Conservation (phyloP, 345 rosid species). For the Citrus glauca region DNA sequence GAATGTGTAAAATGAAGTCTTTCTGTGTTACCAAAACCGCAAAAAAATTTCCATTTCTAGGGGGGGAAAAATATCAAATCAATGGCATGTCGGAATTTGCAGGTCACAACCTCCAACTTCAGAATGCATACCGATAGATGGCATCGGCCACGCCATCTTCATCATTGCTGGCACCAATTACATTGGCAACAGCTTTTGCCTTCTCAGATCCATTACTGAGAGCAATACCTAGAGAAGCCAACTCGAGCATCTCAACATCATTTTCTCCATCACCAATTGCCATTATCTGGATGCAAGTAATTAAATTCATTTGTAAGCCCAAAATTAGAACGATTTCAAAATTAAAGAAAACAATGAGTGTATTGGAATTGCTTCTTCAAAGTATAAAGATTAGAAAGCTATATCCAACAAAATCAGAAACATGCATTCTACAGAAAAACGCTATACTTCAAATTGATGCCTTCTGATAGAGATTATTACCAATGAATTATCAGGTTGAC, state of each 20-base stretch:
- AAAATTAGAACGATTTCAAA: neutral
- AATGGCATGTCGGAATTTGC: neutral
- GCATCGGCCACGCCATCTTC: constrained; percentile 96
- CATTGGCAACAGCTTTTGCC: constrained; percentile 82
- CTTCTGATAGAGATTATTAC: neutral
- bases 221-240: constrained; percentile 80
- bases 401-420: neutral
- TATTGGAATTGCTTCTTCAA: neutral
- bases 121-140: constrained; percentile 76
- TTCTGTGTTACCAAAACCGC: neutral
- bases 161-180: constrained; percentile 73
- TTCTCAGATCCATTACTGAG: constrained; percentile 83
- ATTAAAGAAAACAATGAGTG: neutral
- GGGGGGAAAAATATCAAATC: neutral
- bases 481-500: neutral
- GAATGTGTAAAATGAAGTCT: neutral
- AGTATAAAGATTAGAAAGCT: neutral
- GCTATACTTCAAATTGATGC: neutral
- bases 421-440: neutral
- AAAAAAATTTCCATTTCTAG: neutral
- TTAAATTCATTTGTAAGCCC: neutral
- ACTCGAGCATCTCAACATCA: constrained; percentile 81
- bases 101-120: constrained; percentile 15
- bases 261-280: constrained; percentile 97
- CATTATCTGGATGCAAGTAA: constrained; percentile 57